A percentile compares a stretch with the other conserved stretches of the same genome.
These are phyloP conservation scores for Fraxinus quadrangulata DNA, from an alignment of 257 asterid genomes.

Conservation along the genomic window DNA sequence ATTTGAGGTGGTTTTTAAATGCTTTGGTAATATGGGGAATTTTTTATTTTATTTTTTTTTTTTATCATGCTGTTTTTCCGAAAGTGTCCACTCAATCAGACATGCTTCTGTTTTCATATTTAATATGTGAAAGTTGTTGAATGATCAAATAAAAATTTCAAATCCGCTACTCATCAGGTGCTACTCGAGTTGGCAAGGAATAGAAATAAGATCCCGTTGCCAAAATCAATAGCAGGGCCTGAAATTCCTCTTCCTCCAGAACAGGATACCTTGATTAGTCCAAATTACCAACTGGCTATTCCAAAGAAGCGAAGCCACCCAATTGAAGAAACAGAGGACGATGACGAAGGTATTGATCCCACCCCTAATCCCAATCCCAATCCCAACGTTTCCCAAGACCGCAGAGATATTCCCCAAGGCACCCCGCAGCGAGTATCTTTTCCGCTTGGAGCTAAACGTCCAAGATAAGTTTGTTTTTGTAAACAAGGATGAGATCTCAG, in stretches of 20 bases:
- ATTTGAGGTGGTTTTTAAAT: neutral
- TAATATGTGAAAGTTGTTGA: neutral
- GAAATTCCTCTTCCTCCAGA: constrained; percentile 85
- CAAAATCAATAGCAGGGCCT: constrained; percentile 55
- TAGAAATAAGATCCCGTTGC: constrained; percentile 76
- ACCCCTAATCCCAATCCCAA: constrained; percentile 30
- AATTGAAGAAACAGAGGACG: constrained; percentile 80
- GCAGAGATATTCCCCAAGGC: constrained; percentile 54
- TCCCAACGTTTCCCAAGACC: constrained; percentile 42
- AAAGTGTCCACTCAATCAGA: neutral
- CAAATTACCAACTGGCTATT: constrained; percentile 82
- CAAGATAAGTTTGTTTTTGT: constrained; percentile 35
- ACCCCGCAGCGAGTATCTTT: constrained; percentile 78
- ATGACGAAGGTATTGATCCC: constrained; percentile 55
- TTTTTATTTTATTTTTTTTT: too few relatives aligned
- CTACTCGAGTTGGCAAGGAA: constrained; percentile 81
- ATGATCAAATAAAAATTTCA: neutral
- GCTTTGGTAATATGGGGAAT: neutral
- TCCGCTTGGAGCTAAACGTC: constrained; percentile 61
- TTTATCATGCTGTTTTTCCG: neutral
- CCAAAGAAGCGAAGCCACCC: constrained; percentile 52
- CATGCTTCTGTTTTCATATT: neutral
- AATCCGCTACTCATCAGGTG: constrained; percentile 42
- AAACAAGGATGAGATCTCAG: neutral
- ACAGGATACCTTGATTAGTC: constrained; percentile 75